Evolutionary conservation across 75 land plant species (phyloP).

Genomic region (Larix kaempferi): DNA sequence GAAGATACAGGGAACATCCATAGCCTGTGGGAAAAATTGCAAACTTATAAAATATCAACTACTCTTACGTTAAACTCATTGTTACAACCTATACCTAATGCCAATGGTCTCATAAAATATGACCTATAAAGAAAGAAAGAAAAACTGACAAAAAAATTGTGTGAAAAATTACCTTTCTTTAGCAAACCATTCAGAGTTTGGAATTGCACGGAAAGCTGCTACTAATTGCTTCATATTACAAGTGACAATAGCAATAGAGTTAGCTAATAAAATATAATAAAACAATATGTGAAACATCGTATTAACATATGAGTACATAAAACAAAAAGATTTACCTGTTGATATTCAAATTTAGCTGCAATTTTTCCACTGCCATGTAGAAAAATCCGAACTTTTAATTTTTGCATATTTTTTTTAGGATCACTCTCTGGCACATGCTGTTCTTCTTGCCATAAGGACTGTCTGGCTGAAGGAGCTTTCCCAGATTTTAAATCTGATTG

Average conservation of each 20-base stretch:
- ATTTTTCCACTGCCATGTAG: constrained; percentile 64
- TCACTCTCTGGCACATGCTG: constrained; percentile 11
- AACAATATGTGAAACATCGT: not conserved
- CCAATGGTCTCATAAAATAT: not conserved
- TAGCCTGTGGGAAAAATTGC: constrained; percentile 33
- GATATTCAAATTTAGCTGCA: constrained; percentile 68
- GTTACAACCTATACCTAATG: not conserved
- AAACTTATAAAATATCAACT: not conserved
- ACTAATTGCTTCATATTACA: constrained; percentile 41
- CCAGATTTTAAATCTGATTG: not conserved
- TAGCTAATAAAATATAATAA: not conserved
- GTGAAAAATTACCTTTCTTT: constrained; percentile 64
- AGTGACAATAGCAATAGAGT: not conserved
- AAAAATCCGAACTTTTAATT: constrained; percentile 41
- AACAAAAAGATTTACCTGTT: constrained; percentile 29
- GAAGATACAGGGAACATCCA: constrained; percentile 78
- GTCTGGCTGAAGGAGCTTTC: not conserved
- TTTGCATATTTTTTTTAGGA: constrained; percentile 17
- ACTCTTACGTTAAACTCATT: not conserved
- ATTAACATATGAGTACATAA: not conserved
- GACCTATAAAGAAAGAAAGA: not conserved
- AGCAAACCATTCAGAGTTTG: constrained; percentile 59
- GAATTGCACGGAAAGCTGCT: constrained; percentile 47
- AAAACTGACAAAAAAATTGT: not conserved
- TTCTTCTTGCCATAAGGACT: not conserved